phyloP scores from a whole-genome alignment of 805 yeast genomes.

The Monosporozyma solicola region DNA sequence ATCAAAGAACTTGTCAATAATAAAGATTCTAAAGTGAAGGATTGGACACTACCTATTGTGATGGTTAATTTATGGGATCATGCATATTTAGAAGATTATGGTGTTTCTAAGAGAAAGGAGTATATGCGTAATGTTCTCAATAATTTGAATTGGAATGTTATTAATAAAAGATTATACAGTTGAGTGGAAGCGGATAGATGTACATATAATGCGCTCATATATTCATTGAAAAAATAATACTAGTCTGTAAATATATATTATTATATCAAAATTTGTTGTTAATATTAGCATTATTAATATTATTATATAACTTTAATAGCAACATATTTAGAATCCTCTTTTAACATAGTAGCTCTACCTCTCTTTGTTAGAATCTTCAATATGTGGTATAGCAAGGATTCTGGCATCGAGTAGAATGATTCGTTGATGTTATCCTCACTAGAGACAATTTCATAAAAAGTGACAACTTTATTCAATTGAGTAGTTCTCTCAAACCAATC shows the following conservation, averaged over 20 bases:
- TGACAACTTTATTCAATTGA: constrained; percentile 65
- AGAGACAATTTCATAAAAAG: constrained; percentile 68
- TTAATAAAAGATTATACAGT: constrained; percentile 37
- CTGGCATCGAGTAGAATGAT: constrained; percentile 57
- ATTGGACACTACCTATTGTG: constrained; percentile 55
- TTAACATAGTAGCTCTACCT: constrained; percentile 65
- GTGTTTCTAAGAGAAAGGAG: constrained; percentile 58
- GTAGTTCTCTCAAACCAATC: constrained; percentile 75
- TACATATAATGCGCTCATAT: not conserved
- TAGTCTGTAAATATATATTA: not conserved
- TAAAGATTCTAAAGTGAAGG: constrained; percentile 34
- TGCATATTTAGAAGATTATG: constrained; percentile 80
- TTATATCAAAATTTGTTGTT: not conserved
- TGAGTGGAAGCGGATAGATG: not conserved
- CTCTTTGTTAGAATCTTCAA: constrained; percentile 51
- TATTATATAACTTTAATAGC: constrained; percentile 64
- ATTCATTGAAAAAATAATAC: not conserved
- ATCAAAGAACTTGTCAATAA: constrained; percentile 30
- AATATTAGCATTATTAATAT: too few relatives aligned
- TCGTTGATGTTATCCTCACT: constrained; percentile 50
- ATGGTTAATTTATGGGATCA: constrained; percentile 82
- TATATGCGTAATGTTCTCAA: constrained; percentile 71
- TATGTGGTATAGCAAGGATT: constrained; percentile 42
- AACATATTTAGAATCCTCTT: constrained; percentile 55
- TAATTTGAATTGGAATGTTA: constrained; percentile 75